Conservation (phyloP, 1,284 basidiomycete species). For the Ceratobasidium sp. region DNA sequence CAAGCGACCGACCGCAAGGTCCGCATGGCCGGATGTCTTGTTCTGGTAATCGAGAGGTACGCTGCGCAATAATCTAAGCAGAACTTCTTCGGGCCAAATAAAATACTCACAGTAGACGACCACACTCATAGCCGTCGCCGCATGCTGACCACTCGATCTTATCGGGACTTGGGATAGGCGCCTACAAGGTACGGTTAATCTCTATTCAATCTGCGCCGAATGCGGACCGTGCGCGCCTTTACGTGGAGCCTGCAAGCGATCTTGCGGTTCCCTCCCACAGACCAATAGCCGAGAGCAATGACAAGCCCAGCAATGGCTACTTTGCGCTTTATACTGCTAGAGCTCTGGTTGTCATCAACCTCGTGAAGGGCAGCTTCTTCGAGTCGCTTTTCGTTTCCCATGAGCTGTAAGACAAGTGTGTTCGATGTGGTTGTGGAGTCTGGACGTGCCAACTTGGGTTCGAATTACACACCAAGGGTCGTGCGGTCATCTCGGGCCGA, state of each 20-base stretch:
- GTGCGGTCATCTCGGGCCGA: background rate
- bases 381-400: background rate
- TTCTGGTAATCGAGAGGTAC: slow-evolving; percentile 47
- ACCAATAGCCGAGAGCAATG: background rate
- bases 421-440: background rate
- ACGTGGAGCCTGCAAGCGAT: background rate
- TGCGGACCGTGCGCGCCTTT: background rate
- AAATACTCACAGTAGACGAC: slow-evolving; percentile 31
- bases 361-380: background rate
- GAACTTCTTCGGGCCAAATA: background rate
- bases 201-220: background rate
- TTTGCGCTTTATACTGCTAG: background rate
- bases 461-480: background rate
- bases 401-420: background rate
- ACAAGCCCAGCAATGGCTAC: slow-evolving; percentile 9
- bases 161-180: slow-evolving; percentile 8
- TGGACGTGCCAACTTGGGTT: background rate
- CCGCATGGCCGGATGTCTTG: slow-evolving; percentile 19
- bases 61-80: background rate
- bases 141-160: slow-evolving; percentile 40
- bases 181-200: background rate
- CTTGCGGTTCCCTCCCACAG: background rate
- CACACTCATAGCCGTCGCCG: slow-evolving; percentile 41
- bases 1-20: slow-evolving; percentile 44
- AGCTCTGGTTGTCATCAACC: background rate